Conservation (phyloP, 2,329 filamentous ascomycete genomes). For the Ascochyta clinopodiicola region DNA sequence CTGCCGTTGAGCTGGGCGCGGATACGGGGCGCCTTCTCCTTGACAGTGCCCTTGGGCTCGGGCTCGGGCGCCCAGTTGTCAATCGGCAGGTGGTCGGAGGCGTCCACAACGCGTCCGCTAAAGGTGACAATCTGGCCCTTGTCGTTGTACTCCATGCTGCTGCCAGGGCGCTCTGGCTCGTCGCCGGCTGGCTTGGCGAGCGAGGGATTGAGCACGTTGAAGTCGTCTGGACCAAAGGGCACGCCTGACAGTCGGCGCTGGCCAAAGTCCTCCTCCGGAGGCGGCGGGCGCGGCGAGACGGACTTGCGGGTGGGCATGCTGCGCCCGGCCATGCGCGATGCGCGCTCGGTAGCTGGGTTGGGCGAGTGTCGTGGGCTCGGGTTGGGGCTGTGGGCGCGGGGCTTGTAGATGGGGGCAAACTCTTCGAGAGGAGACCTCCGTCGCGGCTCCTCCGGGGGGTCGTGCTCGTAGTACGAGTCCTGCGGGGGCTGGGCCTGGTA, state of each 20-base stretch:
- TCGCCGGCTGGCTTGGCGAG: slow-evolving; percentile 38
- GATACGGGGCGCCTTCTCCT: slow-evolving; percentile 48
- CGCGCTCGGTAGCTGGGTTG: slow-evolving; percentile 42
- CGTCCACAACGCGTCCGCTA: slow-evolving; percentile 78
- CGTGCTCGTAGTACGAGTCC: slow-evolving; percentile 54
- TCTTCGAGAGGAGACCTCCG: slow-evolving; percentile 46
- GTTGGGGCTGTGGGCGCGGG: slow-evolving; percentile 54
- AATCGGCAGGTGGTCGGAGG: slow-evolving; percentile 79
- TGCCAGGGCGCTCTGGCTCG: slow-evolving; percentile 38
- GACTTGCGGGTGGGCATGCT: slow-evolving; percentile 70
- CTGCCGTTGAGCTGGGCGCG: slow-evolving; percentile 61
- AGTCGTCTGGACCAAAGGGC: slow-evolving; percentile 78
- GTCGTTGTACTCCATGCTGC: slow-evolving; percentile 55
- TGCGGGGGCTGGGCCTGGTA: slow-evolving; percentile 39
- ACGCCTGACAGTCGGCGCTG: slow-evolving; percentile 64
- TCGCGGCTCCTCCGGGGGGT: slow-evolving; percentile 44
- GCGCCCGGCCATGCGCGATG: slow-evolving; percentile 51
- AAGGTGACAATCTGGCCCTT: slow-evolving; percentile 76
- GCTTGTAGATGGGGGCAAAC: slow-evolving; percentile 51
- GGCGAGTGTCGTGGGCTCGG: slow-evolving; percentile 35
- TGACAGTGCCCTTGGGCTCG: slow-evolving; percentile 63
- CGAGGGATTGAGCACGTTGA: slow-evolving; percentile 72
- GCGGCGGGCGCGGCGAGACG: slow-evolving; percentile 70
- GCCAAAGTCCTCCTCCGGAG: slow-evolving; percentile 50
- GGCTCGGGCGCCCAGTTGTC: slow-evolving; percentile 80